Conservation (phyloP, 495 filamentous ascomycete genomes). For the Thozetella sp. region DNA sequence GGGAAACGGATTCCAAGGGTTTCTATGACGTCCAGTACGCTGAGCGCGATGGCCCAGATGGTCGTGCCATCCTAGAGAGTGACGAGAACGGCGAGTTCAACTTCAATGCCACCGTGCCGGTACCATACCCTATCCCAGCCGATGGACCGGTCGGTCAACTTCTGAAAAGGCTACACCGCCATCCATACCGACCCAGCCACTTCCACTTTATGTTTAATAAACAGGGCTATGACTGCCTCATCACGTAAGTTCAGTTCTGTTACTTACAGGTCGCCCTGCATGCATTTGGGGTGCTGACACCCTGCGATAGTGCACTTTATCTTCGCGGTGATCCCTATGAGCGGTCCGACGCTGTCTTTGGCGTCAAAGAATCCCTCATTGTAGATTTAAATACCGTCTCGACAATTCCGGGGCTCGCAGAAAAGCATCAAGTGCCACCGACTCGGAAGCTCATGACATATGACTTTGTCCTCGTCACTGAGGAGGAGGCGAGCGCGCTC, state of each 20-base stretch:
- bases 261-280: too few relatives aligned
- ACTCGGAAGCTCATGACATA: slow-evolving; percentile 61
- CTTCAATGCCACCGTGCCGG: slow-evolving; percentile 82
- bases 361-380: slow-evolving; percentile 78
- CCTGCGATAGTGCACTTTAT: slow-evolving; percentile 63
- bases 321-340: slow-evolving; percentile 79
- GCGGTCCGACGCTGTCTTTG: slow-evolving; percentile 84
- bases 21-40: slow-evolving; percentile 84
- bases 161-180: slow-evolving; percentile 64
- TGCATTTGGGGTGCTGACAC: not conserved
- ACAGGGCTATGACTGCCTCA: slow-evolving; percentile 71
- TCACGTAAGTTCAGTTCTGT: slow-evolving; percentile 82
- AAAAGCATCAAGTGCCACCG: slow-evolving; percentile 64
- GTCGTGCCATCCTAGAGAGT: slow-evolving; percentile 70
- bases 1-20: slow-evolving; percentile 83
- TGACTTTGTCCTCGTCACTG: slow-evolving; percentile 69
- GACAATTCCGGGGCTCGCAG: slow-evolving; percentile 45
- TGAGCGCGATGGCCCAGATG: slow-evolving; percentile 66
- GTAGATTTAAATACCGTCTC: slow-evolving; percentile 66
- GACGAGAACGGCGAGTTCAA: slow-evolving; percentile 72
- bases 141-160: slow-evolving; percentile 83
- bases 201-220: slow-evolving; percentile 93
- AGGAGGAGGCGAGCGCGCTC: slow-evolving; percentile 65
- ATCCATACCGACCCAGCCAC: slow-evolving; percentile 80
- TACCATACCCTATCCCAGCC: slow-evolving; percentile 81